Percentiles rank a stretch among this genome's conserved stretches.
Conservation (phyloP, 208 protist genomes). For the Trypanosomatidae sp. region DNA sequence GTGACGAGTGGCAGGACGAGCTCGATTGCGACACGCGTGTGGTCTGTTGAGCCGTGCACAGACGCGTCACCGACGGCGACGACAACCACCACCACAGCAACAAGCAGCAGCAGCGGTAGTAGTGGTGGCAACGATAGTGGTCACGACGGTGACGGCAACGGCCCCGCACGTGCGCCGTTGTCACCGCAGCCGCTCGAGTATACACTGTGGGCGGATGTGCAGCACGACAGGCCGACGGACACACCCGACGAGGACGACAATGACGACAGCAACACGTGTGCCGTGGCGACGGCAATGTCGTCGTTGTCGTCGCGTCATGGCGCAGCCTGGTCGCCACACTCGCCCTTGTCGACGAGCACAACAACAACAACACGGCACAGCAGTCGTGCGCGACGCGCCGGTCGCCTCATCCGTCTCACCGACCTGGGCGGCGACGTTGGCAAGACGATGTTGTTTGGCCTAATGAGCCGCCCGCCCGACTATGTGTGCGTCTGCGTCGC, state of each 20-base stretch:
- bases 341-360: background rate
- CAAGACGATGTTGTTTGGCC: constrained; percentile 80
- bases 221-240: too few species aligned
- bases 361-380: background rate
- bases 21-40: constrained; percentile 88
- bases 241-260: too few species aligned
- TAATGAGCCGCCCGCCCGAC: constrained; percentile 88
- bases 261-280: too few species aligned
- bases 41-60: constrained; percentile 18
- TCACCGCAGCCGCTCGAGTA: too few species aligned
- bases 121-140: background rate
- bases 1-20: constrained; percentile 88
- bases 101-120: constrained; percentile 1
- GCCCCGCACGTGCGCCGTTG: too few species aligned
- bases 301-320: too few species aligned
- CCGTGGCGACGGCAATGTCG: too few species aligned
- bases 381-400: background rate
- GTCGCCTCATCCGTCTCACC: constrained; percentile 36
- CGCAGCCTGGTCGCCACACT: too few species aligned
- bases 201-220: too few species aligned
- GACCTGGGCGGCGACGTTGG: constrained; percentile 70
- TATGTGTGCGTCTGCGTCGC: constrained; percentile 75
- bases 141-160: background rate
- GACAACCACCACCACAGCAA: background rate
- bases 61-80: background rate